phyloP scores from a whole-genome alignment of 2,329 filamentous ascomycete genomes.

The Westerdykella aurantiaca region DNA sequence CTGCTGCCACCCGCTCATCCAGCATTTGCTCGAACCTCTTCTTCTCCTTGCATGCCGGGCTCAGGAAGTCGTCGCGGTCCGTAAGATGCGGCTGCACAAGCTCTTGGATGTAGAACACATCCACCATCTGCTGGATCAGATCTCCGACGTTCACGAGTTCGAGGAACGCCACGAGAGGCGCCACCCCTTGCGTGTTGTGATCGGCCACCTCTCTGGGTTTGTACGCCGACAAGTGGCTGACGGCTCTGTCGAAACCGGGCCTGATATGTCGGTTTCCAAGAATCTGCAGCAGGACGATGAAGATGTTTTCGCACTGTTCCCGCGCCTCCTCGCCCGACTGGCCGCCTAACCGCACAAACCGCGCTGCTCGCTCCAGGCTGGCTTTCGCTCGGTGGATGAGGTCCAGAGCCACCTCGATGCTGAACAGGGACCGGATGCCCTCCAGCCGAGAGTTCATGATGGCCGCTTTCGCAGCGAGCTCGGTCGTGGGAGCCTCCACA shows the following conservation, averaged over 20 bases:
- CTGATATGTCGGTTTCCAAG: conserved; percentile 84
- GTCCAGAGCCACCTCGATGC: conserved; percentile 87
- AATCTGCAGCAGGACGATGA: conserved; percentile 75
- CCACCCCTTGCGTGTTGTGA: conserved; percentile 67
- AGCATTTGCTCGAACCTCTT: conserved; percentile 99
- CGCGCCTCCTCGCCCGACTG: conserved; percentile 76
- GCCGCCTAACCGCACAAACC: conserved; percentile 74
- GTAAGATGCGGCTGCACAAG: conserved; percentile 74
- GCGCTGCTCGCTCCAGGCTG: conserved; percentile 75
- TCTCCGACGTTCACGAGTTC: conserved; percentile 98
- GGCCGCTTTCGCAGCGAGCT: conserved; percentile 93
- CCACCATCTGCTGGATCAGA: conserved; percentile 96
- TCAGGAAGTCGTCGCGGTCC: conserved; percentile 90
- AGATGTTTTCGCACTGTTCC: conserved; percentile 85
- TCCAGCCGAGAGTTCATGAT: conserved; percentile 93
- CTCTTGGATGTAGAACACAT: conserved; percentile 97
- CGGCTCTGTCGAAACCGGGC: conserved; percentile 87
- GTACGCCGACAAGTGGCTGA: conserved; percentile 84
- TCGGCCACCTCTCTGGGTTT: conserved; percentile 77
- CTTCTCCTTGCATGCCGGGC: conserved; percentile 87
- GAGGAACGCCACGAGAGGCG: conserved; percentile 89
- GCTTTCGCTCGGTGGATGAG: conserved; percentile 85
- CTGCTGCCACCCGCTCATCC: conserved; percentile 91
- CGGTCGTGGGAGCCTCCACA: conserved; percentile 73
- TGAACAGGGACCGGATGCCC: conserved; percentile 91